Percentiles rank a stretch among this genome's conserved stretches.
Evolutionary conservation across 1,284 basidiomycete species (phyloP).

Genomic region (Agaricales sp.): DNA sequence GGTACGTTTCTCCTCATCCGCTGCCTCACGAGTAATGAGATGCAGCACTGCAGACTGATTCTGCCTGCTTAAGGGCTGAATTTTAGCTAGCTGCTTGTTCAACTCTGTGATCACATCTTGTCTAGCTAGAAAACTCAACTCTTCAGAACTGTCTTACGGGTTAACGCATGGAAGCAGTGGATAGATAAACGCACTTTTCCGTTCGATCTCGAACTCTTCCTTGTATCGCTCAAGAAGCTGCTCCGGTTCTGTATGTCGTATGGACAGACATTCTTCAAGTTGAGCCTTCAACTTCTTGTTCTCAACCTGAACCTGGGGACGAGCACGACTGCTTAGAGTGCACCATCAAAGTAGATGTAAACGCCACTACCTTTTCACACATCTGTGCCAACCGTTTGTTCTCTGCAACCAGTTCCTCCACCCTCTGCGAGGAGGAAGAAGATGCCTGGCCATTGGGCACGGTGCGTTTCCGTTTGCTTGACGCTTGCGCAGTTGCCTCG

Average conservation of each 20-base stretch:
- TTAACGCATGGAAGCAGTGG: no score
- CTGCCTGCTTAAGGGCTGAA: constrained; percentile 40
- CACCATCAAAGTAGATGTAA: no score
- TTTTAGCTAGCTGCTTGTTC: constrained; percentile 38
- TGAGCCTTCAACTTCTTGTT: constrained; percentile 20
- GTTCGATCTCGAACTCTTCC: constrained; percentile 36
- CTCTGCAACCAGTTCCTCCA: neutral
- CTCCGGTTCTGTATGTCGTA: constrained; percentile 57
- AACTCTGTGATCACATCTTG: constrained; percentile 47
- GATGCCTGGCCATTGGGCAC: neutral
- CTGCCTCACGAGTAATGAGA: constrained; percentile 61
- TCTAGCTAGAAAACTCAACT: constrained; percentile 31
- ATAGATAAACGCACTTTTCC: constrained; percentile 29
- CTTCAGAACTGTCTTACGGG: no score
- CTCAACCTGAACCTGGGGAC: constrained; percentile 8
- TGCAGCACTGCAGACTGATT: constrained; percentile 43
- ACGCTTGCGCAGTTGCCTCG: no score
- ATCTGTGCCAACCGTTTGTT: neutral
- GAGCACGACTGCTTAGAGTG: no score
- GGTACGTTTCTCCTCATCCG: constrained; percentile 51
- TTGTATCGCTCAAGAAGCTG: constrained; percentile 34
- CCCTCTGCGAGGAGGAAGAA: neutral
- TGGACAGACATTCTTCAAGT: constrained; percentile 43
- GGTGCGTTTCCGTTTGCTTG: neutral
- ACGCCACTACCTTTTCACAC: neutral